These are phyloP conservation scores for Argentina anserina DNA, from an alignment of 306 rosid species.

Conservation along the genomic window DNA sequence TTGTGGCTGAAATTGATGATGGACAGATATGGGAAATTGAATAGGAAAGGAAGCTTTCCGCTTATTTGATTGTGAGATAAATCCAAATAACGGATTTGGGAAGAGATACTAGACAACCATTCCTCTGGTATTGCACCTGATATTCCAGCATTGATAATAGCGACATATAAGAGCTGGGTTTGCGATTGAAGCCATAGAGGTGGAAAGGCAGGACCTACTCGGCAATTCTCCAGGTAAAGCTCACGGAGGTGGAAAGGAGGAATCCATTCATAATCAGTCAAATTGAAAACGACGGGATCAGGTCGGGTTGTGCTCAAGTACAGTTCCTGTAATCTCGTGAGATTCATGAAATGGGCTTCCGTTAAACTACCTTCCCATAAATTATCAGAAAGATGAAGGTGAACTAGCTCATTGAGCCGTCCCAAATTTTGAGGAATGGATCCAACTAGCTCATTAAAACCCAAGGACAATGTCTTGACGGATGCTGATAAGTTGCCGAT, in stretches of 20 bases:
- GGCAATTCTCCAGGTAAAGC: background rate
- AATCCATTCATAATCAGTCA: background rate
- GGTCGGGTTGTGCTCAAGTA: background rate
- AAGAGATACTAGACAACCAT: background rate
- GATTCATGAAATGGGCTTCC: slow-evolving; percentile 20
- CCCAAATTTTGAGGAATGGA: slow-evolving; percentile 25
- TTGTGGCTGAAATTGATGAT: background rate
- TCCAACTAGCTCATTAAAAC: slow-evolving; percentile 7
- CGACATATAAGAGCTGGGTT: background rate
- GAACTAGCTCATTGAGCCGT: slow-evolving; percentile 3
- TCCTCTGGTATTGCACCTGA: background rate
- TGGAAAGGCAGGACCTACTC: background rate
- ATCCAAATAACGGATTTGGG: rapidly evolving
- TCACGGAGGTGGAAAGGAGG: background rate
- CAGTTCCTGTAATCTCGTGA: background rate
- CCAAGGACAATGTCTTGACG: background rate
- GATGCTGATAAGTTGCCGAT: slow-evolving; percentile 2
- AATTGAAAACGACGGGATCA: background rate
- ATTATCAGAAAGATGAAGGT: background rate
- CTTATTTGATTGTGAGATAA: background rate
- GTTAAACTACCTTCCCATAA: background rate
- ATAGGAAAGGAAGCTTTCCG: background rate
- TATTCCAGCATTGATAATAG: too few relatives aligned
- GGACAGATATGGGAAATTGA: background rate
- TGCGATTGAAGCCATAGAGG: background rate